Conservation (phyloP, 2,329 filamentous ascomycete genomes). For the Ramichloridium luteum region DNA sequence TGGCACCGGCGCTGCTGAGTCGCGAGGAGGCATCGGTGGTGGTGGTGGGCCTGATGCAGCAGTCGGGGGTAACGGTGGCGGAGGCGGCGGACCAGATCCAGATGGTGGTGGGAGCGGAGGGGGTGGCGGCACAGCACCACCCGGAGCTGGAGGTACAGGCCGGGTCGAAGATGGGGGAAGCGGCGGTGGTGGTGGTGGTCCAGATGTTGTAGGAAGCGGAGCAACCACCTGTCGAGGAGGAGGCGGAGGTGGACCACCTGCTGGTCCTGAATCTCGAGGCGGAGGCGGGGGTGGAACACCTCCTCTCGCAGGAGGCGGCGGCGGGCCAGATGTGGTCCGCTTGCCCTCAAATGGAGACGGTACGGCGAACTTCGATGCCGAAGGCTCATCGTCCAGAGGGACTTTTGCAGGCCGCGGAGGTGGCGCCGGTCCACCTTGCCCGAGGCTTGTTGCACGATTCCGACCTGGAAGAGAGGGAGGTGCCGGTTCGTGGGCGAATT, state of each 20-base stretch:
- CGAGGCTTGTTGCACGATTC: too few species aligned
- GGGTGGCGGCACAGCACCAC: constrained; percentile 28
- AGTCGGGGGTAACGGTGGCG: constrained; percentile 27
- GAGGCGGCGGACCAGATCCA: constrained; percentile 27
- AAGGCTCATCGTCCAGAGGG: constrained; percentile 41
- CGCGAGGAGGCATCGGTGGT: constrained; percentile 25
- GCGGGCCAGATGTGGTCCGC: constrained; percentile 37
- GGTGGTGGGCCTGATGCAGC: constrained; percentile 30
- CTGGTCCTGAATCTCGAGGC: constrained; percentile 50
- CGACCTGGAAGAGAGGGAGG: too few species aligned
- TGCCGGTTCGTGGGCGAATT: constrained; percentile 51
- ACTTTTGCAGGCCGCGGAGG: constrained; percentile 39
- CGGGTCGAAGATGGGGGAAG: constrained; percentile 20
- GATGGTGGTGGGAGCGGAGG: constrained; percentile 26
- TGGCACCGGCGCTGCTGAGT: constrained; percentile 40
- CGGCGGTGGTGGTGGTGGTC: constrained; percentile 23
- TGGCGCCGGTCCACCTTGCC: constrained; percentile 34
- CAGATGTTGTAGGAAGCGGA: constrained; percentile 15
- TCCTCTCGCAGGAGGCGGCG: constrained; percentile 32
- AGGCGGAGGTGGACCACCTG: constrained; percentile 21
- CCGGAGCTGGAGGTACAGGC: constrained; percentile 20
- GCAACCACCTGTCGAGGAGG: constrained; percentile 24
- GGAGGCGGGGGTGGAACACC: constrained; percentile 27
- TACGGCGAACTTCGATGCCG: constrained; percentile 49
- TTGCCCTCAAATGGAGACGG: constrained; percentile 68